phyloP scores from a whole-genome alignment of 495 filamentous ascomycete species.

The Xylona heveae region DNA sequence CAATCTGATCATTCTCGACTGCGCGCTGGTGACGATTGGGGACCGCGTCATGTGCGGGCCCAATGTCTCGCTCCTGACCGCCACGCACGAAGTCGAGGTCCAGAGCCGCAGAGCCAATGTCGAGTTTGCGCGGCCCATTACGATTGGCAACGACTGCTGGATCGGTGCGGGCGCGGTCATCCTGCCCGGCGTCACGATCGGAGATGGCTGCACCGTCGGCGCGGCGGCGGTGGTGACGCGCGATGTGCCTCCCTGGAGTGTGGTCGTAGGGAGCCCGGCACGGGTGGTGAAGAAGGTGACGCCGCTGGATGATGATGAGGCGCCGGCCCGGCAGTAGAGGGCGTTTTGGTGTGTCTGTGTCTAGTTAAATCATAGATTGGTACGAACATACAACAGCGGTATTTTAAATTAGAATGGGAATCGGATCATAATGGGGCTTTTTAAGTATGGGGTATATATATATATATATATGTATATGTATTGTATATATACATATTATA shows the following conservation, averaged over 20 bases:
- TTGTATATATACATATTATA: too few species aligned
- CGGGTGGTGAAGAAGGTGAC: slow-evolving; percentile 19
- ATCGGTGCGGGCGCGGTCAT: slow-evolving; percentile 22
- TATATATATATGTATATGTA: too few species aligned
- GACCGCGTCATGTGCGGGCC: slow-evolving; percentile 22
- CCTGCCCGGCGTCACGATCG: slow-evolving; percentile 25
- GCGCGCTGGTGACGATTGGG: slow-evolving; percentile 21
- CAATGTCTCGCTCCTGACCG: slow-evolving; percentile 21
- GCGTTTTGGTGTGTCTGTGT: too few species aligned
- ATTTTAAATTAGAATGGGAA: too few species aligned
- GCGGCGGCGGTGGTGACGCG: slow-evolving; percentile 27
- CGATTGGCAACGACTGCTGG: slow-evolving; percentile 26
- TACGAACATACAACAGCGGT: too few species aligned
- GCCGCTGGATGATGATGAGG: too few species aligned
- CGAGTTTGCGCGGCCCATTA: slow-evolving; percentile 17
- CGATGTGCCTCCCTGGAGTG: slow-evolving; percentile 21
- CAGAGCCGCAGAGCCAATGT: slow-evolving; percentile 15
- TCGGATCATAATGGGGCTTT: too few species aligned
- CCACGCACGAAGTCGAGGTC: slow-evolving; percentile 23
- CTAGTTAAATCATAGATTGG: too few species aligned
- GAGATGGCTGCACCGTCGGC: slow-evolving; percentile 21
- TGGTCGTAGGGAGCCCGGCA: slow-evolving; percentile 21
- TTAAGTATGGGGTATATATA: too few species aligned
- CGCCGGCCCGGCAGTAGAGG: too few species aligned
- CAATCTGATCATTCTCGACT: slow-evolving; percentile 23